Evolutionary conservation across 345 rosid species (phyloP).

Genomic region (Populus nigra): DNA sequence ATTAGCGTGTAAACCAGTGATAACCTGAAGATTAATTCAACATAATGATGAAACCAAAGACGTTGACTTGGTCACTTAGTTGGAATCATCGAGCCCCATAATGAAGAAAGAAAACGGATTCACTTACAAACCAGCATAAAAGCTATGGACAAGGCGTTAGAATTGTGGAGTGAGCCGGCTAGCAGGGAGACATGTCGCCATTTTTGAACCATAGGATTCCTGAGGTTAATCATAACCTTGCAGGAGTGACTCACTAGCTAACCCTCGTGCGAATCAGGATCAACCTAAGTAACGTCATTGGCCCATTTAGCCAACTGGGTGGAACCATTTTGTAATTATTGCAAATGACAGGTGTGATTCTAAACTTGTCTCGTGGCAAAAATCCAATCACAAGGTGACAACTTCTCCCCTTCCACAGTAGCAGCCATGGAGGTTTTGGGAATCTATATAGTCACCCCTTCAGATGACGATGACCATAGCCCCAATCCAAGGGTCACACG

Average conservation of each 20-base stretch:
- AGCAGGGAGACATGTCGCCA: not conserved
- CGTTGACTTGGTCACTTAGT: not conserved
- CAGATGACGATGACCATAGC: not conserved
- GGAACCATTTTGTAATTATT: too few relatives aligned
- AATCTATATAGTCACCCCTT: not conserved
- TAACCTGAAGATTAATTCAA: conserved; percentile 13
- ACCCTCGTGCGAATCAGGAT: too few relatives aligned
- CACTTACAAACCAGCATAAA: not conserved
- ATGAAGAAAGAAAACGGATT: not conserved
- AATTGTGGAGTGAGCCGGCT: not conserved
- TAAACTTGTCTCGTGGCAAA: not conserved
- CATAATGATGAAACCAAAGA: conserved; percentile 4
- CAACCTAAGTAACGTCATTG: not conserved
- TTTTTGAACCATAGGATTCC: conserved; percentile 1
- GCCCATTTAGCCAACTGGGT: too few relatives aligned
- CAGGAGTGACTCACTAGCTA: too few relatives aligned
- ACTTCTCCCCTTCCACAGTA: not conserved
- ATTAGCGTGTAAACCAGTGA: not conserved
- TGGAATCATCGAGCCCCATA: conserved; percentile 2
- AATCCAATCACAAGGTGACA: not conserved
- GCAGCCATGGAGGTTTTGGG: conserved; percentile 3
- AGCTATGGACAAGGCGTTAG: not conserved
- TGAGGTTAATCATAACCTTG: not conserved
- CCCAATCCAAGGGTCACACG: conserved; percentile 24
- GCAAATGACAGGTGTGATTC: not conserved